These are phyloP conservation scores for Paradendryphiella salina DNA, from an alignment of 2,329 filamentous ascomycete genomes.

Conservation along the genomic window DNA sequence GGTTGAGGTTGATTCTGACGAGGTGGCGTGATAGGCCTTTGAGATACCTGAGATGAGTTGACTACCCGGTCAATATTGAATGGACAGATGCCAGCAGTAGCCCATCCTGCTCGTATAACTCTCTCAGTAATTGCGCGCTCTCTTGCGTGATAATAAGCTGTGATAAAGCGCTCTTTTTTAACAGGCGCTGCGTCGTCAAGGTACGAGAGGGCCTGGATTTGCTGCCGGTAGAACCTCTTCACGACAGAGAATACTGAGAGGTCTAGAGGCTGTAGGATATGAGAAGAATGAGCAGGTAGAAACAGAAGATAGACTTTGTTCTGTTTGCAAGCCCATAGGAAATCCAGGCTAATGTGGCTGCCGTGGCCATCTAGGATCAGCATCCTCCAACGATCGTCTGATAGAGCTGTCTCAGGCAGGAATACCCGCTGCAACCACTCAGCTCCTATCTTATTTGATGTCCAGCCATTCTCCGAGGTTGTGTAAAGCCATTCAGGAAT, in stretches of 20 bases:
- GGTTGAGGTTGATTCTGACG: too few relatives aligned
- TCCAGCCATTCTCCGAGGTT: constrained; percentile 6
- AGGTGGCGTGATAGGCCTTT: too few relatives aligned
- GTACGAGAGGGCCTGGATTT: neutral
- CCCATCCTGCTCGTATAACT: too few relatives aligned
- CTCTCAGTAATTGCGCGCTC: neutral
- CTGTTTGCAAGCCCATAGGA: neutral
- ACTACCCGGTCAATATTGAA: too few relatives aligned
- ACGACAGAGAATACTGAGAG: too few relatives aligned
- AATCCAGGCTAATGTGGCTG: neutral
- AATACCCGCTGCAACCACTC: constrained; percentile 2
- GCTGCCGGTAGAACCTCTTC: neutral
- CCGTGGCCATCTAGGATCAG: constrained; percentile 6
- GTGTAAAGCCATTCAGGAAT: constrained; percentile 3
- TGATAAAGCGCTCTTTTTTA: neutral
- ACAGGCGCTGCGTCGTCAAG: neutral
- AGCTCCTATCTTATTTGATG: neutral
- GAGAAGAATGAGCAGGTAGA: neutral
- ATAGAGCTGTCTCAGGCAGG: neutral
- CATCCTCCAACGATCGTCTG: neutral
- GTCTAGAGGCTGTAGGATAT: too few relatives aligned
- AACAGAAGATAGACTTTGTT: neutral
- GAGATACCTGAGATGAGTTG: too few relatives aligned
- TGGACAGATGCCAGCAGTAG: too few relatives aligned
- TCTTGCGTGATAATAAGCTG: neutral